phyloP scores from a whole-genome alignment of 2,329 filamentous ascomycete genomes.

The Fusarium torulosum region DNA sequence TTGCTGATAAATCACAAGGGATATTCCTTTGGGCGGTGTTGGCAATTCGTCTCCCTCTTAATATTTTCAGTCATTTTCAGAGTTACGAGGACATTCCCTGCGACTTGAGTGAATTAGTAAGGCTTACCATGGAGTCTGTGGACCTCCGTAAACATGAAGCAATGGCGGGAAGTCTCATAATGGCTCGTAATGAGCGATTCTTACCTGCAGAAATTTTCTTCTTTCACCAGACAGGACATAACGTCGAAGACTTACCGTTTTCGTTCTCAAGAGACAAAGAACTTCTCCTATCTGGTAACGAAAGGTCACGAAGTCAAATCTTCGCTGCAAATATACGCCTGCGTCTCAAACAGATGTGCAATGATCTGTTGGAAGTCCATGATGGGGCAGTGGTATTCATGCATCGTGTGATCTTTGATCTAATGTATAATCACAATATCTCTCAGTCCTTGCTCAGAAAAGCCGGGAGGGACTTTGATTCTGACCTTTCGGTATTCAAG shows the following conservation, averaged over 20 bases:
- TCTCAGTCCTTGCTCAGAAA: neutral
- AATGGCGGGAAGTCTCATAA: conserved; percentile 9
- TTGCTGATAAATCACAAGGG: conserved; percentile 24
- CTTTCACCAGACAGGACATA: conserved; percentile 19
- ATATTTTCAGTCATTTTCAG: conserved; percentile 1
- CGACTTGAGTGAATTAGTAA: conserved; percentile 18
- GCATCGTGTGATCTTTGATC: conserved; percentile 6
- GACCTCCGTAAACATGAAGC: conserved; percentile 12
- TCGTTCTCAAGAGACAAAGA: neutral
- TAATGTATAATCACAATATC: neutral
- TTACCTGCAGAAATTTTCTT: neutral
- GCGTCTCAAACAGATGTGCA: neutral
- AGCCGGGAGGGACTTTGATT: neutral
- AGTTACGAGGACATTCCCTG: conserved; percentile 10
- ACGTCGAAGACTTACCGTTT: too few relatives aligned
- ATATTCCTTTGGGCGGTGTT: conserved; percentile 45
- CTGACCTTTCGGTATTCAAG: neutral
- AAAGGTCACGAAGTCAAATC: neutral
- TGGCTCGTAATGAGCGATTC: neutral
- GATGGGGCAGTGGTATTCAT: neutral
- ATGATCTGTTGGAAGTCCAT: neutral
- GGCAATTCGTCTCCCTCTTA: neutral
- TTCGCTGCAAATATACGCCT: neutral
- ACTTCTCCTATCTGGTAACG: neutral
- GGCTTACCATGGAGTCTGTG: conserved; percentile 8